phyloP scores from a whole-genome alignment of 306 rosid genomes.

The Calophaca sinica region DNA sequence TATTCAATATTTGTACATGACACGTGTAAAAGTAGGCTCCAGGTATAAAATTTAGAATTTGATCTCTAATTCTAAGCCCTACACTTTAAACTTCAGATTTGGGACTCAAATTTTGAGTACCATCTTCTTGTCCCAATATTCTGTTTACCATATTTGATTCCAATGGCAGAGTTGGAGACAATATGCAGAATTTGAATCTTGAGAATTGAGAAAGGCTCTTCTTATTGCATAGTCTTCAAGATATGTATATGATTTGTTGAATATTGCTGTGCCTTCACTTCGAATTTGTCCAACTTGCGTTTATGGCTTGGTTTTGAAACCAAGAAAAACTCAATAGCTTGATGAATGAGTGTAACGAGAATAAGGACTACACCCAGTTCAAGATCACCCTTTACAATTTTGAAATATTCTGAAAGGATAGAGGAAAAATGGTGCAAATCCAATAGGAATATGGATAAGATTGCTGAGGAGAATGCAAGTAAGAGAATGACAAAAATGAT shows the following conservation, averaged over 20 bases:
- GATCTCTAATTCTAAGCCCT: constrained; percentile 1
- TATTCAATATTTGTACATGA: background rate
- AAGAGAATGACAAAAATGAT: constrained; percentile 38
- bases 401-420: constrained; percentile 12
- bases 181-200: constrained; percentile 2
- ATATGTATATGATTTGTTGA: constrained; percentile 31
- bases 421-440: constrained; percentile 44
- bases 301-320: constrained; percentile 43
- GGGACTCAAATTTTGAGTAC: background rate
- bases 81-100: background rate
- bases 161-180: constrained; percentile 12
- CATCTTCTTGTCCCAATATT: background rate
- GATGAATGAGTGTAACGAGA: constrained; percentile 42
- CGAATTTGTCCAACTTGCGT: constrained; percentile 32
- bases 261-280: constrained; percentile 44
- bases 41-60: background rate
- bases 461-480: constrained; percentile 35
- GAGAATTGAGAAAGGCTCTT: background rate
- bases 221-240: constrained; percentile 34
- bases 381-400: constrained; percentile 50
- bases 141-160: constrained; percentile 14
- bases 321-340: constrained; percentile 40
- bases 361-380: constrained; percentile 42
- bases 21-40: background rate
- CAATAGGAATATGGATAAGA: constrained; percentile 31